phyloP scores from a whole-genome alignment of 192 early-diverging fungal genomes.

The Allomyces arbusculus region DNA sequence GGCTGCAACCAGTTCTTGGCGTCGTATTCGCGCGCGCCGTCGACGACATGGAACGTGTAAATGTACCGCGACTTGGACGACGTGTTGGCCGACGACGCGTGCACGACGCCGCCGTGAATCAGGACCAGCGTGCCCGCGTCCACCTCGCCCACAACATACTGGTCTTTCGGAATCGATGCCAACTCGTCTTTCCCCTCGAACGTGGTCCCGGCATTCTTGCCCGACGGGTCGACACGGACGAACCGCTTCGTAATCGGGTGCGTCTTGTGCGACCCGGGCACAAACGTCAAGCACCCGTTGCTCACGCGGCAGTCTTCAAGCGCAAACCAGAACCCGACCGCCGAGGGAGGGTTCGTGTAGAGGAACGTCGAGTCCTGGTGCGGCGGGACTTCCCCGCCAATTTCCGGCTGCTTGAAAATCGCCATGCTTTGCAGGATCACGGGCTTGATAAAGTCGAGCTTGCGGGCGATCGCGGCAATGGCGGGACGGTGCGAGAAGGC shows the following conservation, averaged over 20 bases:
- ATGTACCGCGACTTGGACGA: conserved; percentile 64
- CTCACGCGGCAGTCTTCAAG: conserved; percentile 70
- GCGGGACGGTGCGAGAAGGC: conserved; percentile 33
- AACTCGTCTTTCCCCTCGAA: conserved; percentile 28
- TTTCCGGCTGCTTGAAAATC: conserved; percentile 58
- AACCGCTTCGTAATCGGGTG: conserved; percentile 15
- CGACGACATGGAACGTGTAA: conserved; percentile 89
- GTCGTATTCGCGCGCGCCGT: conserved; percentile 47
- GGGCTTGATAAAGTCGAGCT: conserved; percentile 47
- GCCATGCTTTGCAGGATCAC: conserved; percentile 76
- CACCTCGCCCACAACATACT: conserved; percentile 33
- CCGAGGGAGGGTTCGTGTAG: conserved; percentile 67
- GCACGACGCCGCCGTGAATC: conserved; percentile 70
- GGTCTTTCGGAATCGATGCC: conserved; percentile 21
- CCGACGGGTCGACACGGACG: conserved; percentile 39
- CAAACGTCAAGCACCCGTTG: conserved; percentile 74
- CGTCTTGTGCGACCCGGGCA: conserved; percentile 63
- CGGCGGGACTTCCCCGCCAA: conserved; percentile 47
- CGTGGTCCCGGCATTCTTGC: conserved; percentile 28
- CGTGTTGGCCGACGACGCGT: conserved; percentile 60
- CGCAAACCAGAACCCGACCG: conserved; percentile 77
- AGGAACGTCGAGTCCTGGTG: conserved; percentile 87
- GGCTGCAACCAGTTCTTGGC: conserved; percentile 51
- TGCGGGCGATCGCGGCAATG: conserved; percentile 28
- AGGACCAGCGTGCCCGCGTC: conserved; percentile 54